Percentiles rank a stretch among this genome's conserved stretches.
These are phyloP conservation scores for Aspergillaceae sp. DNA, from an alignment of 2,329 filamentous ascomycete species.

Conservation along the genomic window DNA sequence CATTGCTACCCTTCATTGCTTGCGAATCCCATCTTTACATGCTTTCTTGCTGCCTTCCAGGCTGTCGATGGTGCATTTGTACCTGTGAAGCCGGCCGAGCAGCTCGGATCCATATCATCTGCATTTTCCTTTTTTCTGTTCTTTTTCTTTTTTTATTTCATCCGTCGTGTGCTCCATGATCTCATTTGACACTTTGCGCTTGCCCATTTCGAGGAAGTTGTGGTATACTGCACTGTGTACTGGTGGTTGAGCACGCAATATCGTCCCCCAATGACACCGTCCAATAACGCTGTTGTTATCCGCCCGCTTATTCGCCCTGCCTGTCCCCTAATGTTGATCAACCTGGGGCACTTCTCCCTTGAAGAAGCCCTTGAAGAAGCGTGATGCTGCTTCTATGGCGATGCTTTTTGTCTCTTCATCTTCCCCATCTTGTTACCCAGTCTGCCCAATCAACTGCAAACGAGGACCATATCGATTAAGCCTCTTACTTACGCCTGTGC, in stretches of 20 bases:
- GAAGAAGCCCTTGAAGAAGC: neutral
- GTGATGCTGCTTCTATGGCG: no score
- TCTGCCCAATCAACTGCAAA: no score
- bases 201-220: neutral
- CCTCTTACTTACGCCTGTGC: constrained; percentile 15
- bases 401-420: neutral
- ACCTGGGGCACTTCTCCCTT: neutral
- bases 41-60: no score
- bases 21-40: no score
- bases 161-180: neutral
- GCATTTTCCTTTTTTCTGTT: constrained; percentile 2
- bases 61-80: no score
- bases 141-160: neutral
- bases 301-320: constrained; percentile 11
- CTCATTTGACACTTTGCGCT: neutral
- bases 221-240: constrained; percentile 7
- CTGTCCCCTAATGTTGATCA: constrained; percentile 7
- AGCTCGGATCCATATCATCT: neutral
- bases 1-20: no score
- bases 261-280: constrained; percentile 25
- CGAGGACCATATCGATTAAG: no score
- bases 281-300: constrained; percentile 15
- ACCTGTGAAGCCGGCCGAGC: no score
- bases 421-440: neutral
- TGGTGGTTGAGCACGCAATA: constrained; percentile 27